Base-by-base conservation (phyloP, 306 rosid genomes). In the Malus sieversii region DNA sequence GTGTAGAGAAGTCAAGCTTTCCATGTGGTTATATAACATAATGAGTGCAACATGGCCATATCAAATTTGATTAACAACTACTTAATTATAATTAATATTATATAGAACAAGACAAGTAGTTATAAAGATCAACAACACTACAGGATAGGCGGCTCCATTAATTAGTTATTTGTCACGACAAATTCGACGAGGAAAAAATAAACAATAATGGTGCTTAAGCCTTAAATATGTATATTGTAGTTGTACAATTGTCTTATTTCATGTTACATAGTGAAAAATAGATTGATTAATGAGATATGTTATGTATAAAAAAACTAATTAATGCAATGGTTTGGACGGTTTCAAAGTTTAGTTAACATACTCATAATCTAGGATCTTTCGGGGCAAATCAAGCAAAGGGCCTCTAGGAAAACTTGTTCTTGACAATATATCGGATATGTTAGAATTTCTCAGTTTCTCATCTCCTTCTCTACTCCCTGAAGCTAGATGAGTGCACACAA, bases 401-500 rank as follows among this genome's bases (percentile, higher is more conserved):
- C 90, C 87, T 81, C 82, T 86, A 0, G 98, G 92, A 78, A 94
- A 94, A 16, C 57, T 84, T 59, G 97, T 94, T 68, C 97, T 71
- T 57, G 86, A 85, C 48, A 94, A 85, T 0, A 94, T 88, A 68
- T 91, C 97, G 65, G 87, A 72, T 7, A 91, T 91, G 76, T 94
- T 83, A 12, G 93, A 85, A 71, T 94, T 94, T 64, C 98, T 90
- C n/a, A 71, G 44, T 63, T 90, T 87, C 66, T 87, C 84, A 74
- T 94, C 97, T 12, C 90, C 93, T 69, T 88, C 89, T 74, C 86
- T 81, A 1, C 88, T 91, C 10, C 98, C 98, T 0, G 98, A 94
- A 68, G 98, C 97, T 72, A 94, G 77, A 85, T 94, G 98, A 53
- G 90, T 78, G 82, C 98, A 91, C 25, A 90, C 96, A 76, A 90